Base-by-base conservation (phyloP, 768 basidiomycete genomes). In the Boletus pseudo-olivaceus region DNA sequence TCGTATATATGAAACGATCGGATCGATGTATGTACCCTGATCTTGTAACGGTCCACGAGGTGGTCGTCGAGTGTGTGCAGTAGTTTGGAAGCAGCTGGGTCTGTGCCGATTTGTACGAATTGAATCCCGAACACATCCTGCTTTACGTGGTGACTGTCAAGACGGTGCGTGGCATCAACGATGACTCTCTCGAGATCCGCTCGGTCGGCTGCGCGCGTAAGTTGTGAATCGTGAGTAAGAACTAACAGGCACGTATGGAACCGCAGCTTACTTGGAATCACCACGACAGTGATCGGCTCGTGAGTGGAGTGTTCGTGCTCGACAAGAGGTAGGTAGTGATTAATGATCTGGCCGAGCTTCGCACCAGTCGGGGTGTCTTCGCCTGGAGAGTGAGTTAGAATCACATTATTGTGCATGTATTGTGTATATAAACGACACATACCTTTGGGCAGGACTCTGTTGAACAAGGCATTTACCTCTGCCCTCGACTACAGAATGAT, bases 31-130 rank as follows among this genome's bases (percentile, higher is more conserved):
- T 40, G 11, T 57, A 72, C 70, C 55, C 70, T 63, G 51, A 72
- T 70, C 47, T 63, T 64, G 62, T 70, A 72, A 5, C 57, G 64
- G 1, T 15, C 41, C 47, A 58, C 57, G 9, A 78, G 65, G 17
- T 72, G 70, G 55, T 77, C 72, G 45, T 78, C 76, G 2, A 78
- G 66, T 19, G 60, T 67, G 55, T 73, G 72, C 32, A 78, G 55
- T 11, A 76, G 66, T 41, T 72, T 72, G 2, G 75, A 23, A 23
- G 23, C 23, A 23, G 23, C 23, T 23, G 23, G 23, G 23, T 23
- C 23, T 23, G 23, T 23, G 0, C 78, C 78, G 27, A 80, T 75
- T 56, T 80, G 79, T 33, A 80, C 67, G 39, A 80, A 76, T 41
- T 77, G 75, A 29, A 80, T 67, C 11, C 78, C 75, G 7, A 80